Conservation (phyloP, 2,329 filamentous ascomycete species). For the Hirsutella minnesotensis region DNA sequence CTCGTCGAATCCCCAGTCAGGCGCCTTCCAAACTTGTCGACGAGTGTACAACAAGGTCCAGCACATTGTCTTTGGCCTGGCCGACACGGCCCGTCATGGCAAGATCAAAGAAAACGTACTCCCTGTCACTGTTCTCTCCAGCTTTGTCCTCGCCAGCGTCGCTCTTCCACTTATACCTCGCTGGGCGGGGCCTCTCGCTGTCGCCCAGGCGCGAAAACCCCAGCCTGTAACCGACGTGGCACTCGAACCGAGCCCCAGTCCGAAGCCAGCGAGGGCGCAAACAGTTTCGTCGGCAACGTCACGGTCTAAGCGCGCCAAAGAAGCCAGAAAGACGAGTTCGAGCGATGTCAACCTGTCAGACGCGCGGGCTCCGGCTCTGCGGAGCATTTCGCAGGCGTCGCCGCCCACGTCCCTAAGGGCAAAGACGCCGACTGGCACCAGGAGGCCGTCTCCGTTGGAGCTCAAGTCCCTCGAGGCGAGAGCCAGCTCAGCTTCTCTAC, state of each 20-base stretch:
- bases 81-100: conserved; percentile 56
- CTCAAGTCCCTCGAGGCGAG: conserved; percentile 45
- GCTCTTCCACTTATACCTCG: conserved; percentile 64
- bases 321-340: conserved; percentile 33
- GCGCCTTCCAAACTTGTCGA: conserved; percentile 70
- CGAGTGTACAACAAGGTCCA: conserved; percentile 83
- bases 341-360: conserved; percentile 23
- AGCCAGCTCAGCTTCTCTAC: conserved; percentile 56
- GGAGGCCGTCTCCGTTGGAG: conserved; percentile 38
- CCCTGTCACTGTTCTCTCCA: conserved; percentile 69
- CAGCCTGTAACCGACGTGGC: conserved; percentile 26
- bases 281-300: conserved; percentile 45
- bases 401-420: conserved; percentile 12
- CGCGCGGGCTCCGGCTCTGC: conserved; percentile 14
- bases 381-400: conserved; percentile 10
- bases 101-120: conserved; percentile 74
- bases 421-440: conserved; percentile 21
- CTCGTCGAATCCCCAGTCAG: conserved; percentile 60
- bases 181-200: conserved; percentile 69
- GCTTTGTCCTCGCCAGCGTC: conserved; percentile 66
- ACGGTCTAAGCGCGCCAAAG: conserved; percentile 35
- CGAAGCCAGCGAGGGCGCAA: conserved; percentile 53
- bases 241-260: conserved; percentile 22
- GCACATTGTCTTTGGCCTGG: conserved; percentile 71
- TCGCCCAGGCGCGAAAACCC: conserved; percentile 71